A percentile compares a stretch with the other conserved stretches of the same genome.
Conservation (phyloP, 2,329 filamentous ascomycete species). For the Curvularia sp. region DNA sequence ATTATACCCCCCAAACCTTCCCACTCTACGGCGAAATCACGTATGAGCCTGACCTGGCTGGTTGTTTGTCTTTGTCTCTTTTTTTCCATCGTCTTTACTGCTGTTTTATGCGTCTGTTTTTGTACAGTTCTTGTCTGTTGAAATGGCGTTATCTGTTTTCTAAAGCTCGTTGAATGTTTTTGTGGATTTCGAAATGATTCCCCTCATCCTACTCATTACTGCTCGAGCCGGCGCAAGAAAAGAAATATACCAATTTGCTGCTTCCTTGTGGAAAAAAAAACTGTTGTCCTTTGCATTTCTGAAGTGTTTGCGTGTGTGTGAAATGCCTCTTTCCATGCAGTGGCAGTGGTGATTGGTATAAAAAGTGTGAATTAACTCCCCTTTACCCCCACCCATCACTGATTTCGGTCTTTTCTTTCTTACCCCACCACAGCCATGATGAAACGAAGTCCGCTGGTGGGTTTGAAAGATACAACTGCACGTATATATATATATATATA, state of each 20-base stretch:
- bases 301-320: neutral
- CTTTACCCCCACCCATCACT: no score
- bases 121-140: neutral
- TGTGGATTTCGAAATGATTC: constrained; percentile 10
- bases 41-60: constrained; percentile 40
- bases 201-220: neutral
- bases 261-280: neutral
- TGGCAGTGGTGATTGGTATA: neutral
- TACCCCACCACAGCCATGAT: no score
- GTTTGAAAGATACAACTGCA: no score
- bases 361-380: neutral
- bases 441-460: no score
- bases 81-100: constrained; percentile 19
- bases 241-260: constrained; percentile 16
- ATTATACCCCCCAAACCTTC: constrained; percentile 49
- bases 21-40: constrained; percentile 40
- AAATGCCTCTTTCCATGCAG: neutral
- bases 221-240: constrained; percentile 8
- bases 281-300: neutral
- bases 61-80: constrained; percentile 32
- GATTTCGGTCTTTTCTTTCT: no score
- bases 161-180: neutral
- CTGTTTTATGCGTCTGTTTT: constrained; percentile 26
- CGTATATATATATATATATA: no score
- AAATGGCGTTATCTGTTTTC: neutral